Evolutionary conservation across 306 rosid genomes (phyloP).

Genomic region (Trifolium dubium): DNA sequence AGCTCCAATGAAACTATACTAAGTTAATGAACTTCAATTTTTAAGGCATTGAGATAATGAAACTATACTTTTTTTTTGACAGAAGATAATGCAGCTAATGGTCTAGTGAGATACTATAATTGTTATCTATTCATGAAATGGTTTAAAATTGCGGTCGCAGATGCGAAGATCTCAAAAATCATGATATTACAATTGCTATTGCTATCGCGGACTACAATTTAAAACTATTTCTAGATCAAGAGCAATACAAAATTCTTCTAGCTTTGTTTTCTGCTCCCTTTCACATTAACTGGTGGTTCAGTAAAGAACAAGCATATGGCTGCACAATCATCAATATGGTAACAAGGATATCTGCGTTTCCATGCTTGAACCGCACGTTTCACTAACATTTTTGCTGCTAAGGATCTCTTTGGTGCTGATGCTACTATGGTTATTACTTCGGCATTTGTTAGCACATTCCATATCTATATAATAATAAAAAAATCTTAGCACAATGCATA

Average conservation of each 20-base stretch:
- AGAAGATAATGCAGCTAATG: no score
- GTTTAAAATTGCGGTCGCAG: background rate
- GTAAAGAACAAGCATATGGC: conserved; percentile 71
- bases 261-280: conserved; percentile 10
- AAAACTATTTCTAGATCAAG: background rate
- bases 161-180: background rate
- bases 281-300: conserved; percentile 23
- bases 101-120: no score
- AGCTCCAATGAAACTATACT: background rate
- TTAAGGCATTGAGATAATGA: no score
- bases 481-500: background rate
- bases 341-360: conserved; percentile 53
- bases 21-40: no score
- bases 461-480: conserved; percentile 52
- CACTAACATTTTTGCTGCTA: conserved; percentile 71
- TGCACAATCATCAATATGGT: conserved; percentile 67
- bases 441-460: conserved; percentile 78
- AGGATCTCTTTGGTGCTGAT: conserved; percentile 61
- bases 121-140: background rate
- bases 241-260: conserved; percentile 33
- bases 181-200: background rate
- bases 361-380: conserved; percentile 63
- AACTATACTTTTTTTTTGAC: no score
- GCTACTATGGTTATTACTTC: conserved; percentile 75
- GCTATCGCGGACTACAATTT: background rate